Evolutionary conservation across 331 rosid species (phyloP).

Genomic region (Quercus phellos): DNA sequence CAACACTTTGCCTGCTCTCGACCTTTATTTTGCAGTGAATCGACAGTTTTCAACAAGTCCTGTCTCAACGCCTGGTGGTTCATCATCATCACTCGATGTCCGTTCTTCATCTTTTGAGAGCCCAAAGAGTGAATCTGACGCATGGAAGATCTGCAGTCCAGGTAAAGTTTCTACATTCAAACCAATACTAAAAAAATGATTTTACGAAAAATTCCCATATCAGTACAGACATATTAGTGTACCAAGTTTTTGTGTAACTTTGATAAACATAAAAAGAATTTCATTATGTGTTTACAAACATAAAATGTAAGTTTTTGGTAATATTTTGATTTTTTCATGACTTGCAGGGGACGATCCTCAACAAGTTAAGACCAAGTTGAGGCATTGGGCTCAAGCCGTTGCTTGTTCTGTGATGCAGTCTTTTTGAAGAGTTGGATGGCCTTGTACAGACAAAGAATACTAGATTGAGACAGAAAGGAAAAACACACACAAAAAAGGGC

Average conservation of each 20-base stretch:
- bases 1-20: slow-evolving; percentile 84
- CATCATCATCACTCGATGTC: slow-evolving; percentile 44
- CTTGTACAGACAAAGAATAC: slow-evolving; percentile 35
- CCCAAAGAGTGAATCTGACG: slow-evolving; percentile 47
- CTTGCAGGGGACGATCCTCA: slow-evolving; percentile 78
- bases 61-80: slow-evolving; percentile 46
- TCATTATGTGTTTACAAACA: background rate
- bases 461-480: slow-evolving; percentile 3
- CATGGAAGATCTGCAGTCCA: slow-evolving; percentile 83
- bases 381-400: slow-evolving; percentile 98
- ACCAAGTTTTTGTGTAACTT: too few species aligned
- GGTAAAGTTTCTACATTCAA: slow-evolving; percentile 30
- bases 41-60: slow-evolving; percentile 54
- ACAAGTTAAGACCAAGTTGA: slow-evolving; percentile 71
- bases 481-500: background rate
- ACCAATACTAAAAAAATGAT: too few species aligned
- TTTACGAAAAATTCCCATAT: too few species aligned
- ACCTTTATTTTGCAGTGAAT: slow-evolving; percentile 83
- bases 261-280: background rate
- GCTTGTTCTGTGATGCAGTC: slow-evolving; percentile 92
- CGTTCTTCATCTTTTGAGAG: slow-evolving; percentile 45
- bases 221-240: too few species aligned
- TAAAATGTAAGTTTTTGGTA: background rate
- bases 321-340: background rate
- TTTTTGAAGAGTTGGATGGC: slow-evolving; percentile 23